phyloP scores from a whole-genome alignment of 1,284 basidiomycete genomes.

The Moniliella sp. region DNA sequence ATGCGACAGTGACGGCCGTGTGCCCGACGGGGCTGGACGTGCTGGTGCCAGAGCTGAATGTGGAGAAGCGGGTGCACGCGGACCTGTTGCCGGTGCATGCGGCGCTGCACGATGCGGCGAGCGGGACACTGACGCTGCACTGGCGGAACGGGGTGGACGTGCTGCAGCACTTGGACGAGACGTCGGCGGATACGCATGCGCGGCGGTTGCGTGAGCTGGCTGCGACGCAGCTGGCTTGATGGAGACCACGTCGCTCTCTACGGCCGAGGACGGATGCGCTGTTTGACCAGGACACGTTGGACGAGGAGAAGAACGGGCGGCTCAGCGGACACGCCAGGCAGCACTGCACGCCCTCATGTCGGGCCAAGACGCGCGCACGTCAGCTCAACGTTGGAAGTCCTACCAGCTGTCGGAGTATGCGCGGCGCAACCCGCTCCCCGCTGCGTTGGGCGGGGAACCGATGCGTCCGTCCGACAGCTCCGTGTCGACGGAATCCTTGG shows the following conservation, averaged over 20 bases:
- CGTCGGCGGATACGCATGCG: conserved; percentile 46
- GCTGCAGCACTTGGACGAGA: conserved; percentile 76
- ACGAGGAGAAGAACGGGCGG: no score
- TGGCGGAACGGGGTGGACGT: conserved; percentile 47
- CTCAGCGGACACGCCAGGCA: no score
- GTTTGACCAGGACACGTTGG: conserved; percentile 25
- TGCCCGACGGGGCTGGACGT: conserved; percentile 91
- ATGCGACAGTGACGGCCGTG: conserved; percentile 76
- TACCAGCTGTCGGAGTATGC: no score
- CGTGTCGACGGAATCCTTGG: no score
- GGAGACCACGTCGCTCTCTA: conserved; percentile 20
- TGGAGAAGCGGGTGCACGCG: conserved; percentile 92
- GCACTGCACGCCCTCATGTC: no score
- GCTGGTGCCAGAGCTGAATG: conserved; percentile 70
- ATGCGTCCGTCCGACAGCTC: no score
- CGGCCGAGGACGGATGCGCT: conserved; percentile 19
- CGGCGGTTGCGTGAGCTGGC: conserved; percentile 14
- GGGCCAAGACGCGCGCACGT: conserved; percentile 11
- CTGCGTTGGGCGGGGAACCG: no score
- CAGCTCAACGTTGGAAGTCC: conserved; percentile 9
- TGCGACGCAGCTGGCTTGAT: conserved; percentile 12
- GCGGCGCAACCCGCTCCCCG: no score
- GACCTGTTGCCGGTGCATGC: conserved; percentile 65
- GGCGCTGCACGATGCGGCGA: conserved; percentile 66
- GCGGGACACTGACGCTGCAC: conserved; percentile 66